Conservation (phyloP, 2,329 filamentous ascomycete species). For the Colletotrichum higginsianum region DNA sequence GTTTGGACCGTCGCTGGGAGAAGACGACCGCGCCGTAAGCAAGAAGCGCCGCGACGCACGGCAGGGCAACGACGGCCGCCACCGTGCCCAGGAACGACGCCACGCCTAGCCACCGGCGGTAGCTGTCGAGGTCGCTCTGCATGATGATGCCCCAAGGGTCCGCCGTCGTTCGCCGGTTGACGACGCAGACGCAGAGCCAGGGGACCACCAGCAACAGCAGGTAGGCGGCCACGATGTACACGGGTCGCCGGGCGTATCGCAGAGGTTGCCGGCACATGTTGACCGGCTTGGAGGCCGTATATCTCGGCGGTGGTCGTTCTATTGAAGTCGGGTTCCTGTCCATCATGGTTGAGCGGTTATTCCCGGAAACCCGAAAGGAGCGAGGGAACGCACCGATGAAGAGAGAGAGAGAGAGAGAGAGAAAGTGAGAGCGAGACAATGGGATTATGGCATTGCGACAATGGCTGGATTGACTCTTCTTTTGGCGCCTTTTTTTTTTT, state of each 20-base stretch:
- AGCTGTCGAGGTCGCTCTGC: slow-evolving; percentile 33
- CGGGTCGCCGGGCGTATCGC: slow-evolving; percentile 30
- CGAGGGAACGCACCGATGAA: slow-evolving; percentile 13
- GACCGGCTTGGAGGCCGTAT: slow-evolving; percentile 29
- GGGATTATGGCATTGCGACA: slow-evolving; percentile 32
- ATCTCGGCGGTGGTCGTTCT: slow-evolving; percentile 29
- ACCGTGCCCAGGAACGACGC: slow-evolving; percentile 33
- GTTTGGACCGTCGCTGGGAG: slow-evolving; percentile 29
- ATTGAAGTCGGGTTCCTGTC: slow-evolving; percentile 23
- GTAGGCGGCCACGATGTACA: slow-evolving; percentile 37
- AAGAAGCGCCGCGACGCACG: slow-evolving; percentile 36
- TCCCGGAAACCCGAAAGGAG: slow-evolving; percentile 6
- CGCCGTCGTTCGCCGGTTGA: slow-evolving; percentile 27
- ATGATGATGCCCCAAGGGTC: slow-evolving; percentile 31
- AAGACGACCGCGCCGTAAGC: slow-evolving; percentile 40
- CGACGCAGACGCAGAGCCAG: slow-evolving; percentile 36
- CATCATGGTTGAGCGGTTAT: slow-evolving; percentile 20
- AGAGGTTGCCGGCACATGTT: slow-evolving; percentile 34
- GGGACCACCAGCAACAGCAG: slow-evolving; percentile 32
- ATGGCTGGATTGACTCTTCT: slow-evolving; percentile 9
- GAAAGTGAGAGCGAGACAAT: slow-evolving; percentile 17
- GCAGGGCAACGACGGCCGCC: slow-evolving; percentile 37
- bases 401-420: background rate
- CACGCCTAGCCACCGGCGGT: slow-evolving; percentile 30
- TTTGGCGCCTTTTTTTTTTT: slow-evolving; percentile 28